Evolutionary conservation across 2,329 filamentous ascomycete species (phyloP).

Genomic region (Ilyonectria robusta): DNA sequence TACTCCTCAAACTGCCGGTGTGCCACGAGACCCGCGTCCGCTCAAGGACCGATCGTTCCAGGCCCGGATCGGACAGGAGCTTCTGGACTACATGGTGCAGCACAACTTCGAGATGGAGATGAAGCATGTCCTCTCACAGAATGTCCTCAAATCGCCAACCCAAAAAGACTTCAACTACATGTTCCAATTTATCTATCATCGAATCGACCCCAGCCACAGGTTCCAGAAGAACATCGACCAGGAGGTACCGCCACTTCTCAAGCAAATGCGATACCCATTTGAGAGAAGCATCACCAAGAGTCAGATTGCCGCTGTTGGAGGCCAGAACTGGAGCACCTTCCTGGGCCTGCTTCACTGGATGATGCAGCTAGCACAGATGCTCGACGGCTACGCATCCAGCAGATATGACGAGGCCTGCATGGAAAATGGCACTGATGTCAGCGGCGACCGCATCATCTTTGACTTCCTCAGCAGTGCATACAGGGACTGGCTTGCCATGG

Average conservation of each 20-base stretch:
- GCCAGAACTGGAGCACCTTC: conserved; percentile 97
- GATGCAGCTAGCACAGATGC: conserved; percentile 97
- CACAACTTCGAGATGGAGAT: conserved; percentile 99
- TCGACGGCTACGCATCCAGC: conserved; percentile 84
- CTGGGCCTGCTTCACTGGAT: conserved; percentile 97
- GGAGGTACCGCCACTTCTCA: conserved; percentile 92
- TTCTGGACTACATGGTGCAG: conserved; percentile 91
- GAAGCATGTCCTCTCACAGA: conserved; percentile 92
- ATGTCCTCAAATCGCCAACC: conserved; percentile 92
- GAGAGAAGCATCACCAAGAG: conserved; percentile 97
- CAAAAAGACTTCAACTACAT: conserved; percentile 99
- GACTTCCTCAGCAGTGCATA: conserved; percentile 92
- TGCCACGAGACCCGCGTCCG: conserved; percentile 88
- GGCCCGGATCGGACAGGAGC: conserved; percentile 85
- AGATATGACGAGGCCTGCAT: conserved; percentile 92
- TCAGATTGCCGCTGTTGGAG: conserved; percentile 93
- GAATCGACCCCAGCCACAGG: conserved; percentile 92
- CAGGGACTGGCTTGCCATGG: conserved; percentile 92
- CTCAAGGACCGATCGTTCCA: conserved; percentile 87
- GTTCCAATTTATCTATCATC: conserved; percentile 98
- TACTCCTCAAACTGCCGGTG: conserved; percentile 83
- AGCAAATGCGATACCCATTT: conserved; percentile 94
- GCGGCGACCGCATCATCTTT: conserved; percentile 93
- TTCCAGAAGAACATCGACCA: conserved; percentile 97
- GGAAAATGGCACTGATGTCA: conserved; percentile 89